A percentile compares a stretch with the other conserved stretches of the same genome.
These are phyloP conservation scores for Volvox africanus DNA, from an alignment of 139 green algal species.

Conservation along the genomic window DNA sequence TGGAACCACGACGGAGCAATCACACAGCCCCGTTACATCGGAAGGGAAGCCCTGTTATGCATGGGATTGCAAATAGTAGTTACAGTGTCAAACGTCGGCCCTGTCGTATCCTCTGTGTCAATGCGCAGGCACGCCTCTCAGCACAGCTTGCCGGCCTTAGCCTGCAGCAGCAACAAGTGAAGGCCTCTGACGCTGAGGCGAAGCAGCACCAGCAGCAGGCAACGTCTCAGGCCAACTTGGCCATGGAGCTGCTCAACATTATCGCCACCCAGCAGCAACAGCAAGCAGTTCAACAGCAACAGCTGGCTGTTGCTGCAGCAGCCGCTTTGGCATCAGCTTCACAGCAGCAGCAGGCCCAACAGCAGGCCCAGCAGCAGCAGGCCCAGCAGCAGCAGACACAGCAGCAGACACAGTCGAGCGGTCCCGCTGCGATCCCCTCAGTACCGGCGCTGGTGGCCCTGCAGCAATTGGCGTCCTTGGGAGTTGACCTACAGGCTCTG, in stretches of 20 bases:
- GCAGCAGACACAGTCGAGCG: not conserved
- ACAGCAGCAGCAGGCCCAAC: not conserved
- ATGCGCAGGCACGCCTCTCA: not conserved
- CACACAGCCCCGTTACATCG: too few species aligned
- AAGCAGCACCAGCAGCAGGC: conserved; percentile 19
- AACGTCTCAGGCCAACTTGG: not conserved
- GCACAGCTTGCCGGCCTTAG: not conserved
- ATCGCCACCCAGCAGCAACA: conserved; percentile 34
- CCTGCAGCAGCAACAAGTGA: conserved; percentile 5
- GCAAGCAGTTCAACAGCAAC: conserved; percentile 11
- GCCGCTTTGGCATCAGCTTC: not conserved
- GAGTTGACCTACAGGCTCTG: not conserved
- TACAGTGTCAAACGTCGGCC: too few species aligned
- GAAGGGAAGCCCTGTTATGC: too few species aligned
- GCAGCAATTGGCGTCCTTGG: conserved; percentile 19
- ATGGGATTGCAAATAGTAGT: too few species aligned
- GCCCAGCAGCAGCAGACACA: not conserved
- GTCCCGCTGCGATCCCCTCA: not conserved
- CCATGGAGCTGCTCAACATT: conserved; percentile 21
- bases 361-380: not conserved
- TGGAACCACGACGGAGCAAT: too few species aligned
- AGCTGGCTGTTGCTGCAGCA: not conserved
- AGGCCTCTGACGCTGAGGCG: conserved; percentile 2
- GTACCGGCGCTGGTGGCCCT: not conserved
- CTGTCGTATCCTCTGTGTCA: too few species aligned